Evolutionary conservation across 2,329 filamentous ascomycete species (phyloP).

Genomic region (Plectosphaerella sp.): DNA sequence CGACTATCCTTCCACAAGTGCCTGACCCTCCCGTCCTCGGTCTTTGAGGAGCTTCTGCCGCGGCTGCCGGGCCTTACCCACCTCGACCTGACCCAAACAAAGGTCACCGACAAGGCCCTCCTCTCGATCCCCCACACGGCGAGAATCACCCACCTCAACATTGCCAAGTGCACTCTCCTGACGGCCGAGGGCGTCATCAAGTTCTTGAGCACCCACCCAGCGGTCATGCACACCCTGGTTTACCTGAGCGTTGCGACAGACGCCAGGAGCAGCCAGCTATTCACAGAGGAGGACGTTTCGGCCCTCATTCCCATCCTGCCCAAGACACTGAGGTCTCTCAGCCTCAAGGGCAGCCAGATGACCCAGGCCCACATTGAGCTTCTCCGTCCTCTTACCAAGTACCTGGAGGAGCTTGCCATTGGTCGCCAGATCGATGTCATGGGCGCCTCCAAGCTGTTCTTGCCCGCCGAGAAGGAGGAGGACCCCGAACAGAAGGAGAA

Average conservation of each 20-base stretch:
- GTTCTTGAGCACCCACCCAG: slow-evolving; percentile 68
- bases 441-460: slow-evolving; percentile 64
- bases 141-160: slow-evolving; percentile 69
- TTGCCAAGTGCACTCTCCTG: slow-evolving; percentile 70
- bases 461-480: slow-evolving; percentile 34
- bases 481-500: slow-evolving; percentile 12
- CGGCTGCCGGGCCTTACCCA: slow-evolving; percentile 67
- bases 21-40: slow-evolving; percentile 59
- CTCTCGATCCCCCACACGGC: slow-evolving; percentile 67
- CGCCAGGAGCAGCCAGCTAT: slow-evolving; percentile 65
- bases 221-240: slow-evolving; percentile 57
- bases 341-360: slow-evolving; percentile 71
- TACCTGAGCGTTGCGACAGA: slow-evolving; percentile 73
- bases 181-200: slow-evolving; percentile 62
- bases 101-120: slow-evolving; percentile 68
- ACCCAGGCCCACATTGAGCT: slow-evolving; percentile 57
- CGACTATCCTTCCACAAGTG: slow-evolving; percentile 77
- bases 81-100: slow-evolving; percentile 74
- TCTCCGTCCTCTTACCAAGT: slow-evolving; percentile 62
- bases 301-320: slow-evolving; percentile 64
- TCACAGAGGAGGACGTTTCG: slow-evolving; percentile 62
- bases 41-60: slow-evolving; percentile 69
- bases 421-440: slow-evolving; percentile 62
- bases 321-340: slow-evolving; percentile 64
- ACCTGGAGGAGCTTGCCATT: slow-evolving; percentile 72